These are phyloP conservation scores for Leishmania aethiopica DNA, from an alignment of 208 protist species.

Conservation along the genomic window DNA sequence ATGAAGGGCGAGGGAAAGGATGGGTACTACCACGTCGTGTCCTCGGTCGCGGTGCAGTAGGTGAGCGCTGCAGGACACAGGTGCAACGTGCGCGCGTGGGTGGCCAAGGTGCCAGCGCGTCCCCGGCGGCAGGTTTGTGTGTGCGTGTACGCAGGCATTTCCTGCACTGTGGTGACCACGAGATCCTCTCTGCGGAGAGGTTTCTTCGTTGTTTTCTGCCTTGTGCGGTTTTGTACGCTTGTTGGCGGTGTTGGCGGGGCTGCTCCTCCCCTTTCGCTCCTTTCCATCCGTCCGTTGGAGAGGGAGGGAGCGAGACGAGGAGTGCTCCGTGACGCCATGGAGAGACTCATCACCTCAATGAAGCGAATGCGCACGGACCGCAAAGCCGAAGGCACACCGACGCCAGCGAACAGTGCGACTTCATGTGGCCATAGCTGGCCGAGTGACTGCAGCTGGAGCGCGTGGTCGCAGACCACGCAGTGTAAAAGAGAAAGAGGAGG, in stretches of 20 bases:
- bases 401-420: not conserved
- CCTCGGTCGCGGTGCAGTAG: conserved; percentile 20
- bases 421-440: not conserved
- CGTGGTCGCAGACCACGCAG: not conserved
- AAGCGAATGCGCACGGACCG: not conserved
- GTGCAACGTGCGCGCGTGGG: not conserved
- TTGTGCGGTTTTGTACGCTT: not conserved
- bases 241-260: not conserved
- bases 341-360: not conserved
- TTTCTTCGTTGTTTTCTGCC: conserved; percentile 7
- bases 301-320: not conserved
- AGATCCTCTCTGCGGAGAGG: conserved; percentile 1
- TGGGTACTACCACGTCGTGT: conserved; percentile 78
- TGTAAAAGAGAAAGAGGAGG: not conserved
- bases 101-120: not conserved
- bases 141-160: not conserved
- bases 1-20: conserved; percentile 59
- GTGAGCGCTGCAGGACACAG: not conserved
- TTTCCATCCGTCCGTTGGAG: not conserved
- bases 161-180: not conserved
- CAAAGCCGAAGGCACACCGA: not conserved
- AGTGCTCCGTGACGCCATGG: not conserved
- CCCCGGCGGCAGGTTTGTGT: not conserved
- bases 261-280: not conserved
- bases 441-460: not conserved